A percentile compares a stretch with the other conserved stretches of the same genome.
These are phyloP conservation scores for Aureobasidium musti DNA, from an alignment of 2,329 filamentous ascomycete species.

Conservation along the genomic window DNA sequence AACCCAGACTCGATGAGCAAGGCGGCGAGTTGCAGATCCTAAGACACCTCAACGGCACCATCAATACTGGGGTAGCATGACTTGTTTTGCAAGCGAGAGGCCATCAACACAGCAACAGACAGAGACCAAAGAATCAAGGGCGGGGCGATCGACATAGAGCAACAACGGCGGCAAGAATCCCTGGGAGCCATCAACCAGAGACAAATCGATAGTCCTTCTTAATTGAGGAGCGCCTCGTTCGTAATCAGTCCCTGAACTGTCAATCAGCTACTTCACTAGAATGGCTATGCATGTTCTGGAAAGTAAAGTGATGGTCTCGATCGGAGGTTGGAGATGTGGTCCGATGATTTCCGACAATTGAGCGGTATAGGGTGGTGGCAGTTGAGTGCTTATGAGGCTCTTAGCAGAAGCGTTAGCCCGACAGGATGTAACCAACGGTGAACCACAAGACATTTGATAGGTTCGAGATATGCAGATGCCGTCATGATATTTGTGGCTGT, in stretches of 20 bases:
- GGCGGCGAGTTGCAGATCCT: neutral
- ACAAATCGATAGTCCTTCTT: neutral
- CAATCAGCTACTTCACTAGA: neutral
- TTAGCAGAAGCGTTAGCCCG: neutral
- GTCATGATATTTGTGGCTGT: neutral
- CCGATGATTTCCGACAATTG: neutral
- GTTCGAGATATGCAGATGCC: neutral
- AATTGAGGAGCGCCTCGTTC: no score
- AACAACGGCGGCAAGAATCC: conserved; percentile 3
- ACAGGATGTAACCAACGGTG: conserved; percentile 4
- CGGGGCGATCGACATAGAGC: neutral
- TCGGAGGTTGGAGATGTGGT: neutral
- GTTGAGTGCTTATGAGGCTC: neutral
- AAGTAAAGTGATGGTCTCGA: neutral
- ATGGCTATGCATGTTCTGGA: conserved; percentile 1
- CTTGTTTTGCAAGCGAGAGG: neutral
- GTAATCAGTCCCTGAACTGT: neutral
- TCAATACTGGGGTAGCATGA: neutral
- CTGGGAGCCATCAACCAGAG: neutral
- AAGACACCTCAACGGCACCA: neutral
- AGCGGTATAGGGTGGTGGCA: neutral
- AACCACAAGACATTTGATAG: neutral
- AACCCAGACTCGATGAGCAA: neutral
- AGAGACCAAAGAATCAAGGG: neutral
- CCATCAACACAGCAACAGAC: conserved; percentile 16